Evolutionary conservation across 805 yeast species (phyloP).

Genomic region (Grigorovia transvaalensis): DNA sequence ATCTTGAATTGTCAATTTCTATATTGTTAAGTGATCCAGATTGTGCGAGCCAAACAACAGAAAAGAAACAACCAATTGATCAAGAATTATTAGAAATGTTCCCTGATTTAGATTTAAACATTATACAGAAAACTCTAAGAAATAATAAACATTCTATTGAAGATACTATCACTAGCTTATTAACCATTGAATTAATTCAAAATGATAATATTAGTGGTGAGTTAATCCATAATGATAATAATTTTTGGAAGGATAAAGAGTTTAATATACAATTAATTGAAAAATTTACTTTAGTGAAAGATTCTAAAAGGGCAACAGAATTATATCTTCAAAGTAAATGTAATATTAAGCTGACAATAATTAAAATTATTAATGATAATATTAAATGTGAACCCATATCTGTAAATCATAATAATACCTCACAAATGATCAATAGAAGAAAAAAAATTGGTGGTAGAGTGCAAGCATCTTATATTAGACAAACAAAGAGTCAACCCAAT

Average conservation of each 20-base stretch:
- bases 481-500: neutral
- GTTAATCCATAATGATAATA: neutral
- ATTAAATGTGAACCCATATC: neutral
- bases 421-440: neutral
- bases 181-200: conserved; percentile 11
- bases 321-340: conserved; percentile 23
- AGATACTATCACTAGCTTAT: neutral
- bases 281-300: conserved; percentile 11
- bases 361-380: conserved; percentile 26
- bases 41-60: neutral
- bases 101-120: conserved; percentile 31
- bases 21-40: conserved; percentile 16
- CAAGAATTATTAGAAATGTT: conserved; percentile 34
- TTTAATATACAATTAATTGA: conserved; percentile 11
- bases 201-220: neutral
- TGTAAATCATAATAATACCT: neutral
- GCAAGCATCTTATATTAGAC: neutral
- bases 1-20: conserved; percentile 16
- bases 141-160: neutral
- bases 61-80: neutral
- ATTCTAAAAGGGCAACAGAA: conserved; percentile 8
- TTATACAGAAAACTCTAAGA: conserved; percentile 8
- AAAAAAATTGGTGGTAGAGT: neutral
- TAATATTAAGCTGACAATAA: conserved; percentile 25
- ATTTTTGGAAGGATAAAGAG: neutral